Base-by-base conservation (phyloP, 345 rosid genomes). In the Populus ilicifolia region DNA sequence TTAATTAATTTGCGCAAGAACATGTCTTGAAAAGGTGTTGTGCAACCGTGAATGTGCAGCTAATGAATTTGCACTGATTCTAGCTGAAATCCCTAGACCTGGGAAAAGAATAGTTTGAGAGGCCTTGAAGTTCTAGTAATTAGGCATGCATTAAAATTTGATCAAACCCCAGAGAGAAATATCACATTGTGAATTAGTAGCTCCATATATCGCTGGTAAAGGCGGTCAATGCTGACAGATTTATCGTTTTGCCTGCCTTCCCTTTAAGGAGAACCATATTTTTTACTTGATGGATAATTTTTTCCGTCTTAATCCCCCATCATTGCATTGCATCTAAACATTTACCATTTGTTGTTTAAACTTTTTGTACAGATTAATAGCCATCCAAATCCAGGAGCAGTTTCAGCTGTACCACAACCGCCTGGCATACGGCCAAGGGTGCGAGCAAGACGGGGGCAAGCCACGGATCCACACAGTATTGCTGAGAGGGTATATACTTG, bases 361-460 rank as follows among this genome's bases (percentile, higher is more conserved):
- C 65, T 63, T 43, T 52, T 75, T 17, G 38, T 64, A 76, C 89
- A 89, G 89, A 85, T 87, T 73, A 85, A 85, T 74, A 63, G 87
- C 79, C 92, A 85, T 79, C 86, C 78, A 70, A 12, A 81, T 20
- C 76, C 79, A 25, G 87, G 86, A 77, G 23, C 81, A 12, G 75
- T 81, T 50, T 43, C 86, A 75, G 80, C 86, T 23, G 79, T 64
- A 27, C 82, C 83, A 2, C 88, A 85, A 29, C 89, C 83, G n/a
- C 92, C 92, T 6, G 74, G 70, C 18, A 69, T 77, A 20, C 81
- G 84, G 25, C 81, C 81, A 17, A 74, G 84, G 75, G 81, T 70
- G 54, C 71, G 84, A 52, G 84, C 84, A 17, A 78, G 84, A 69
- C 78, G 84, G 74, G 84, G 84, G 39, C 84, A 81, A 56, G 84